Base-by-base conservation (phyloP, 2,329 filamentous ascomycete species). In the Thelonectria blattea region DNA sequence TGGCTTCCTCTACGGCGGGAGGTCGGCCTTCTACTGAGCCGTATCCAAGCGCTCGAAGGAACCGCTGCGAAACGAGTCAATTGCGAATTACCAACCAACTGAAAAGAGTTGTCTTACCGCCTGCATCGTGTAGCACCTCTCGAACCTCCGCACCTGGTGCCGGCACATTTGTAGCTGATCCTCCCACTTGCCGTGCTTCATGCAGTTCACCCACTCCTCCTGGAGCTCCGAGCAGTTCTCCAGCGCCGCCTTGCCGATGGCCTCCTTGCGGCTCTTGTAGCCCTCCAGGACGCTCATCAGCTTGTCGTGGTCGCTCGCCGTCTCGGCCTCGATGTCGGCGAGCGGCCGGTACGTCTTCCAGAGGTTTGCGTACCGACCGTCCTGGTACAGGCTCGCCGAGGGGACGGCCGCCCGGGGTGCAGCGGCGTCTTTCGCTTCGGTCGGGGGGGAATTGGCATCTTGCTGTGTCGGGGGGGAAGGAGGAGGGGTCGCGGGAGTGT, bases 181-280 rank as follows among this genome's bases (percentile, higher is more conserved):
- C 70, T 79, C 77, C 80, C 87, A 86, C 51, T 82, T 84, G 27
- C 93, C 93, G 56, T 83, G 81, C 70, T 85, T 84, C 82, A 95
- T 95, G 81, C 95, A 99, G 49, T 90, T 83, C 61, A 89, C 88
- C 81, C 96, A 89, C 60, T 89, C 89, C 73, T 92, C 83, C 79
- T 97, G 92, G 74, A 96, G 92, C 62, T 93, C 76, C 1, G 92
- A 90, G 76, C 95, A 99, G 75, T 98, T 99, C 79, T 99, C 95
- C 72, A 97, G 82, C 10, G 94, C 93, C 1, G 92, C 91, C 43
- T 85, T 83, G 30, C 91, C 91, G 63, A 98, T 91, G 56, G 87
- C 84, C 34, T 86, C 85, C 73, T 91, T 92, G 63, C 93, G 88
- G 72, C 91, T 87, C 75, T 97, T 96, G 83, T 89, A 96, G 7